Percentiles rank a stretch among this genome's conserved stretches.
Conservation (phyloP, 1,284 basidiomycete species). For the Coniferiporia weirii region DNA sequence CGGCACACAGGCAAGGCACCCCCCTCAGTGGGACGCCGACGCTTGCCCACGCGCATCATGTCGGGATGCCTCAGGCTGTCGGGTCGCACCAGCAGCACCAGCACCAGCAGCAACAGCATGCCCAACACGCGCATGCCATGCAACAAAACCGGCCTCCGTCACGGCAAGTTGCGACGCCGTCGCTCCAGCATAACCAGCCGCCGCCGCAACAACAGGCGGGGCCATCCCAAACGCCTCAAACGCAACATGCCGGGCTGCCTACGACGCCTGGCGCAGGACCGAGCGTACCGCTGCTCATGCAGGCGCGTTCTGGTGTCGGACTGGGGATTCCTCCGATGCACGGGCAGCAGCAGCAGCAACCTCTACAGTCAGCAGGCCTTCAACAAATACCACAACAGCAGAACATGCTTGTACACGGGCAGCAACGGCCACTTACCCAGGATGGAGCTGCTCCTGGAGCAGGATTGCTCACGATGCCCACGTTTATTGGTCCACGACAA, state of each 20-base stretch:
- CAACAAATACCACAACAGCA: slow-evolving; percentile 12
- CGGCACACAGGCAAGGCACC: slow-evolving; percentile 2
- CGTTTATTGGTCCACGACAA: slow-evolving; percentile 1
- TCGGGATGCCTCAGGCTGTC: slow-evolving; percentile 1
- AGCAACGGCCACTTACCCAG: slow-evolving; percentile 13
- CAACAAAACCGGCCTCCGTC: slow-evolving; percentile 7
- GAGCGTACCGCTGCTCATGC: background rate
- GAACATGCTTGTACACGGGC: background rate
- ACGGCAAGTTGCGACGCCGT: background rate
- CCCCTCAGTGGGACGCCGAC: slow-evolving; percentile 11
- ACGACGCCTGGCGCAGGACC: slow-evolving; percentile 9
- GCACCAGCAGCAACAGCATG: slow-evolving; percentile 1
- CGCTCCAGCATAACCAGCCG: slow-evolving; percentile 23
- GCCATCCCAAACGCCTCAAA: slow-evolving; percentile 33
- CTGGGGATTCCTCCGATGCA: slow-evolving; percentile 8
- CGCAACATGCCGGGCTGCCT: slow-evolving; percentile 22
- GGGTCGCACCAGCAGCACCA: slow-evolving; percentile 6
- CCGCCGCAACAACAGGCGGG: slow-evolving; percentile 22
- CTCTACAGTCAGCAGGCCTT: slow-evolving; percentile 7
- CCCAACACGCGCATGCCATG: background rate
- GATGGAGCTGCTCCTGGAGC: slow-evolving; percentile 6
- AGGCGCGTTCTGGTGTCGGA: background rate
- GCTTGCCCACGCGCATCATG: background rate
- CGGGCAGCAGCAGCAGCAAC: slow-evolving; percentile 18
- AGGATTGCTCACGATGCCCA: slow-evolving; percentile 1